Base-by-base conservation (phyloP, 345 rosid species). In the Populus deltoides region DNA sequence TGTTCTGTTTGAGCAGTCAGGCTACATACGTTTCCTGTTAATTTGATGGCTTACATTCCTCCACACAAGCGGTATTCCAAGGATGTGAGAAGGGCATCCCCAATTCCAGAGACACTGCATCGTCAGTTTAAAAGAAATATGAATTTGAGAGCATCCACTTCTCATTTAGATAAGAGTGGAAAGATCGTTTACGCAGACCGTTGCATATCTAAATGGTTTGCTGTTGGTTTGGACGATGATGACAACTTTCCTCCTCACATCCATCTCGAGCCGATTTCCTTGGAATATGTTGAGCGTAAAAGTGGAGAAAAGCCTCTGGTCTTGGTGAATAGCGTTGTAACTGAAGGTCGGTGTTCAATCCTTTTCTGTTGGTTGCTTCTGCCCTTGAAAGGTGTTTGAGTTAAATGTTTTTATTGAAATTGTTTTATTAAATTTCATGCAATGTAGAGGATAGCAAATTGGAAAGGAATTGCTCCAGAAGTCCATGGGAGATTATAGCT, bases 31-130 rank as follows among this genome's bases (percentile, higher is more conserved):
- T 31, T 43, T 2, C 47, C 47, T 43, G 47, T 11, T 10, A 11
- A 43, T 43, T 43, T 10, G 47, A 43, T 43, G 47, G 47, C 47
- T 43, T 43, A 43, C 47, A 2, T 43, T 10, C 47, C 47, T 43
- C 47, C 47, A 43, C 90, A 88, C 73, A 92, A 86, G 88, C 86
- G 94, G 45, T 82, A 83, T 73, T 82, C 80, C 8, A 81, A 73
- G 74, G 87, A 79, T 43, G 72, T 78, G 5, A 63, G 13, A 18
- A 86, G 24, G 71, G 84, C 83, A 36, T 55, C 84, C 17, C 88
- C 78, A 38, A 57, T 72, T 78, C 87, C 88, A 57, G 87, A 88
- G 10, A 68, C 51, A 55, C 65, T 81, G 41, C 45, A 31, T 71
- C 81, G 84, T 25, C 70, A 15, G 39, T 88, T 87, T 82, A 79